A percentile compares a stretch with the other conserved stretches of the same genome.
Evolutionary conservation across 257 asterid genomes (phyloP).

Genomic region (Capsicum chinense): DNA sequence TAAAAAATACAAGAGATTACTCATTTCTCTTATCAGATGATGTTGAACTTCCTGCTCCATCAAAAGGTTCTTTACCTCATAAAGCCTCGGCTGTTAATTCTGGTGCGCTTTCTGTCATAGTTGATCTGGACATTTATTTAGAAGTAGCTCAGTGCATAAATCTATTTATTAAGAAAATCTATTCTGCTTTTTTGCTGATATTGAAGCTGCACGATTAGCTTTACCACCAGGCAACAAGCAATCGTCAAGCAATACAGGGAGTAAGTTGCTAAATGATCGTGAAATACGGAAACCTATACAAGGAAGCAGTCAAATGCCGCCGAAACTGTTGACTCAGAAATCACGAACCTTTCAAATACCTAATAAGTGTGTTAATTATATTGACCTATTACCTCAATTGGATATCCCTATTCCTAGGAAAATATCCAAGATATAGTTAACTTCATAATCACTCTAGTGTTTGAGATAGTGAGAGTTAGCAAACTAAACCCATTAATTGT

Average conservation of each 20-base stretch:
- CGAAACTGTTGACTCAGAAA: constrained; percentile 49
- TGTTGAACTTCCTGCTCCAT: constrained; percentile 62
- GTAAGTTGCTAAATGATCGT: constrained; percentile 47
- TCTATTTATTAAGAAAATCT: constrained; percentile 53
- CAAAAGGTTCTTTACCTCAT: constrained; percentile 52
- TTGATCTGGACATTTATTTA: constrained; percentile 38
- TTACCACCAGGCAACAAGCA: constrained; percentile 48
- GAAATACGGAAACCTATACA: constrained; percentile 43
- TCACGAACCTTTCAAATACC: neutral
- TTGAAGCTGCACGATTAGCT: constrained; percentile 64
- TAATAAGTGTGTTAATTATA: too few species aligned
- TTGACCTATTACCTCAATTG: too few species aligned
- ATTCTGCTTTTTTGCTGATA: constrained; percentile 61
- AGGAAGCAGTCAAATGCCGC: constrained; percentile 43
- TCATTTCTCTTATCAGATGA: constrained; percentile 83
- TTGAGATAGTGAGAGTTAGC: too few species aligned
- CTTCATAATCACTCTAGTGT: too few species aligned
- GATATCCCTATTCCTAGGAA: too few species aligned
- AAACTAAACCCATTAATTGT: too few species aligned
- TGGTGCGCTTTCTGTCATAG: constrained; percentile 56
- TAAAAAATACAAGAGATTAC: constrained; percentile 81
- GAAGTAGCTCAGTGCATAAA: constrained; percentile 28
- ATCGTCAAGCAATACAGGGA: constrained; percentile 40
- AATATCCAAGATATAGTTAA: too few species aligned
- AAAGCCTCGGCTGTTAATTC: constrained; percentile 53